Evolutionary conservation across 257 asterid species (phyloP).

Genomic region (Knoxia roxburghii): DNA sequence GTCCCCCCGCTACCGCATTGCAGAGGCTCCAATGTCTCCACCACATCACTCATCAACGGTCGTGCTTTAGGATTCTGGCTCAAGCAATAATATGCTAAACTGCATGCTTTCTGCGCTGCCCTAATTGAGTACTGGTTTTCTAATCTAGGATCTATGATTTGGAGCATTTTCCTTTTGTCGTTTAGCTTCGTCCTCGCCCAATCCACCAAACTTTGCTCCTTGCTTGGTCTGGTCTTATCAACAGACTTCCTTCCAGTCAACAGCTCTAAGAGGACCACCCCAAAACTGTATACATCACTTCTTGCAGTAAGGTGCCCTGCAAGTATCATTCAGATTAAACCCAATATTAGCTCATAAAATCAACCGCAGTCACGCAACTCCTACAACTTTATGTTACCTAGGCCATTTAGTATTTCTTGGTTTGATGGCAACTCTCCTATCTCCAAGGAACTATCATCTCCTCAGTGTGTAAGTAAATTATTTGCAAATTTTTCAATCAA

Average conservation of each 20-base stretch:
- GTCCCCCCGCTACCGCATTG: constrained; percentile 47
- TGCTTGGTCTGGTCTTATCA: constrained; percentile 98
- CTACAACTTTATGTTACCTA: too few relatives aligned
- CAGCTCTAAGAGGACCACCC: constrained; percentile 94
- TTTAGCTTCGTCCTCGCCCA: constrained; percentile 98
- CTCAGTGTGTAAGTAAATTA: not conserved
- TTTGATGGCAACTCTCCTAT: not conserved
- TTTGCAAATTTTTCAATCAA: not conserved
- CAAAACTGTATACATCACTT: constrained; percentile 98
- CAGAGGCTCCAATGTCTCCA: constrained; percentile 89
- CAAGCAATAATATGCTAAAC: constrained; percentile 95
- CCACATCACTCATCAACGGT: constrained; percentile 97
- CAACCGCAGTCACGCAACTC: too few relatives aligned
- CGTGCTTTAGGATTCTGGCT: constrained; percentile 99
- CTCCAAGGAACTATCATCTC: not conserved
- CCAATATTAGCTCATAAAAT: not conserved
- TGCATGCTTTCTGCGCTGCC: constrained; percentile 99
- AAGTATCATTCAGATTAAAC: constrained; percentile 18
- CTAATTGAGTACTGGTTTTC: constrained; percentile 86
- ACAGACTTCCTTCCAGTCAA: constrained; percentile 96
- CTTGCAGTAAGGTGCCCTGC: constrained; percentile 98
- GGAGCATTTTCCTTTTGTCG: constrained; percentile 94
- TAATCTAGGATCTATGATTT: constrained; percentile 87
- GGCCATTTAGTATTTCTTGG: too few relatives aligned
- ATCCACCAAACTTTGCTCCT: constrained; percentile 94